phyloP scores from a whole-genome alignment of 257 asterid species.

The Paulownia fortunei region DNA sequence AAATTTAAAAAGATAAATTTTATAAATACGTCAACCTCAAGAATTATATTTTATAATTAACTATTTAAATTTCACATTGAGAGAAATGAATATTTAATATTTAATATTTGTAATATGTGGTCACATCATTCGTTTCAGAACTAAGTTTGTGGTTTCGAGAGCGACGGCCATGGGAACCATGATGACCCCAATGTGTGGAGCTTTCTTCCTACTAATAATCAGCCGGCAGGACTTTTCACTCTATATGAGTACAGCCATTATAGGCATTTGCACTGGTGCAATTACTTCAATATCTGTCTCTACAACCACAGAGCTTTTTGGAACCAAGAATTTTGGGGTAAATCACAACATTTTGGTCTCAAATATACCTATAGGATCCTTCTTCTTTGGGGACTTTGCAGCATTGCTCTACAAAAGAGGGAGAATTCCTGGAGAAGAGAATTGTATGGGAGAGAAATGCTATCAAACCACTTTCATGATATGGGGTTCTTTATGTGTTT shows the following conservation, averaged over 20 bases:
- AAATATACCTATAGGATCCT: constrained; percentile 73
- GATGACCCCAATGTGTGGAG: constrained; percentile 70
- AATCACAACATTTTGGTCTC: constrained; percentile 76
- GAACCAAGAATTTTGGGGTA: constrained; percentile 60
- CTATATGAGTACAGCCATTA: constrained; percentile 56
- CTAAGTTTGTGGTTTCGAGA: constrained; percentile 41
- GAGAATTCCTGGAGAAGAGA: constrained; percentile 32
- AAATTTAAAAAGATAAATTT: no score
- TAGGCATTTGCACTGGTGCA: constrained; percentile 73
- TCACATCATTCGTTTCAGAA: constrained; percentile 33
- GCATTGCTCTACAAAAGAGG: constrained; percentile 55
- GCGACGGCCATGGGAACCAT: constrained; percentile 54
- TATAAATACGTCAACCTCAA: no score
- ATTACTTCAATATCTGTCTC: constrained; percentile 66
- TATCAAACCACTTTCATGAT: constrained; percentile 54
- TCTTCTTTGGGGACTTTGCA: constrained; percentile 68
- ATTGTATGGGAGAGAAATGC: constrained; percentile 61
- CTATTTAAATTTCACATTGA: no score
- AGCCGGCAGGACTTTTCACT: constrained; percentile 38
- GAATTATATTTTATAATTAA: no score
- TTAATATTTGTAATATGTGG: neutral
- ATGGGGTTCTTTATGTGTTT: constrained; percentile 66
- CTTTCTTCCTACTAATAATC: constrained; percentile 54
- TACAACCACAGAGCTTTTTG: constrained; percentile 66
- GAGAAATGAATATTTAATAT: neutral